These are phyloP conservation scores for Phoma sp. DNA, from an alignment of 2,329 filamentous ascomycete genomes.

Conservation along the genomic window DNA sequence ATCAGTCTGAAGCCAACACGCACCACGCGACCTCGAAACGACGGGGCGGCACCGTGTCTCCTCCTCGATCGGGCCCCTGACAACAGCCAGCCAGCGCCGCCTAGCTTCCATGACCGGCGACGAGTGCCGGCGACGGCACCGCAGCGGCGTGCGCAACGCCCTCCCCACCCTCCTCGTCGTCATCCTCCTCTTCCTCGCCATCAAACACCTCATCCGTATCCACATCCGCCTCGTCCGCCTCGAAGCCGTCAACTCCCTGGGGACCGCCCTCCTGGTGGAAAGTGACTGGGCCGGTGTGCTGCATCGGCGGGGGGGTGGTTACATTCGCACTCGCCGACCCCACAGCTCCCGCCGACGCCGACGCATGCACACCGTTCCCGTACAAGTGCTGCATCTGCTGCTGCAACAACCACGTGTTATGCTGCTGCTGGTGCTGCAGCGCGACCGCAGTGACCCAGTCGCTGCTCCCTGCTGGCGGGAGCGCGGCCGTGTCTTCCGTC, in stretches of 20 bases:
- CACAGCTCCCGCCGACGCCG: too few species aligned
- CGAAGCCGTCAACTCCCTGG: too few species aligned
- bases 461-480: neutral
- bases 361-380: neutral
- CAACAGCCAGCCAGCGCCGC: too few species aligned
- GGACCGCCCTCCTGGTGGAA: slow-evolving; percentile 14
- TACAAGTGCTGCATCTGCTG: slow-evolving; percentile 11
- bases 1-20: too few species aligned
- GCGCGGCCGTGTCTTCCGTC: slow-evolving; percentile 8
- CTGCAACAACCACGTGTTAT: slow-evolving; percentile 6
- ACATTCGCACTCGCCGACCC: too few species aligned
- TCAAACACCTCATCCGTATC: slow-evolving; percentile 37
- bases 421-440: slow-evolving; percentile 12
- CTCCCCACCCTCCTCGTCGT: neutral
- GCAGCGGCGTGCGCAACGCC: too few species aligned
- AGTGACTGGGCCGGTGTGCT: neutral
- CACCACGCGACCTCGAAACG: too few species aligned
- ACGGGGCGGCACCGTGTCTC: too few species aligned
- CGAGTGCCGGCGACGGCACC: too few species aligned
- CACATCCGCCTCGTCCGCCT: slow-evolving; percentile 34
- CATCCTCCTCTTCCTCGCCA: slow-evolving; percentile 11
- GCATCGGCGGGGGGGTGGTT: too few species aligned
- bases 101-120: too few species aligned
- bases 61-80: too few species aligned
- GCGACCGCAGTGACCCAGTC: slow-evolving; percentile 13